Base-by-base conservation (phyloP, 352 stramenopile genomes). In the Thraustochytrium sp. region DNA sequence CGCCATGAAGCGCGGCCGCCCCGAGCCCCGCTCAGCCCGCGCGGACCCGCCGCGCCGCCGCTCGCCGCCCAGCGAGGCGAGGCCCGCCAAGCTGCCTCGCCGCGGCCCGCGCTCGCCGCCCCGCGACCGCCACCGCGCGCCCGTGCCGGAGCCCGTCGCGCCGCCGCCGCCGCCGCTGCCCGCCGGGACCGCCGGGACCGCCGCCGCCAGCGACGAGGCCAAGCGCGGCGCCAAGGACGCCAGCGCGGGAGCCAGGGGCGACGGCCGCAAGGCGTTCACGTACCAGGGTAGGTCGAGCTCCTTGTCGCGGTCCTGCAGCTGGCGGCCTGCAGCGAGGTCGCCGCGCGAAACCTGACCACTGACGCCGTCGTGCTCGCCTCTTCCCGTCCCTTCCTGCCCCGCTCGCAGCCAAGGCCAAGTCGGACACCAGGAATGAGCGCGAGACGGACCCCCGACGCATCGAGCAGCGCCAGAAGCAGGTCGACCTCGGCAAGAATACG, bases 401-500 rank as follows among this genome's bases (percentile, higher is more conserved):
- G n/a, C n/a, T n/a, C n/a, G 36, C 36, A 72, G 59, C 46, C 59
- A 72, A 72, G 59, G 31, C 59, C 40, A 72, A 72, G 26, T 49
- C 36, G 16, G 59, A 72, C 23, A 36, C 49, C 11, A 77, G 29
- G 29, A 44, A 34, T 16, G 73, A 82, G 51, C 36, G 56, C 31
- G 92, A 96, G 86, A 89, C 86, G 16, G 91, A 95, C 72, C 85
- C 89, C n/a, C 91, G 93, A 31, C 89, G 91, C 42, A 85, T 96
- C 31, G 88, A 90, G 29, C 92, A 96, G 87, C 90, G 92, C n/a
- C 92, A 96, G 85, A 96, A 96, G 88, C 92, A 96, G 85, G 94
- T 96, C 75, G 92, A 96, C 85, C 96, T 93, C 73, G 92, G 92
- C 49, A 96, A 96, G 86, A 96, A 96, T 87, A 96, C 92, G 53